Conservation (phyloP, 2,329 filamentous ascomycete species). For the Bipolaris sorokiniana region DNA sequence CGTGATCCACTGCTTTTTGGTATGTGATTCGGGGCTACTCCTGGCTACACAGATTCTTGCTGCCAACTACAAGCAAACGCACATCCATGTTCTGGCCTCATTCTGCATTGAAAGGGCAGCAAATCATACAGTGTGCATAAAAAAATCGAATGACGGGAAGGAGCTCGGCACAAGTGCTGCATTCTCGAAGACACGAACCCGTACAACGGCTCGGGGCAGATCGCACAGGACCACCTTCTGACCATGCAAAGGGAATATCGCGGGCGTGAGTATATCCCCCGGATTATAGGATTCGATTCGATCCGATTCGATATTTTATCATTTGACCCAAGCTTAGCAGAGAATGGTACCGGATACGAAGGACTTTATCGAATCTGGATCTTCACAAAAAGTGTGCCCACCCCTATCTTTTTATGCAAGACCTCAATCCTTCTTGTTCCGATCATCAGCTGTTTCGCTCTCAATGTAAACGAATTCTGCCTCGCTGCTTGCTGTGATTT, state of each 20-base stretch:
- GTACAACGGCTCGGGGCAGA: neutral
- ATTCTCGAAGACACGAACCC: neutral
- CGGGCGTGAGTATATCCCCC: neutral
- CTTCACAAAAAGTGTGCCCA: too few species aligned
- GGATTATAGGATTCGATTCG: neutral
- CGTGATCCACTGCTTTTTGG: too few species aligned
- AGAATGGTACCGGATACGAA: neutral
- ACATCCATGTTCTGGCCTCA: too few species aligned
- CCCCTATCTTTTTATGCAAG: neutral
- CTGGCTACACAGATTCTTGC: too few species aligned
- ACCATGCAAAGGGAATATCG: neutral
- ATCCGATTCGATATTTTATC: neutral
- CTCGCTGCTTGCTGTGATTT: neutral
- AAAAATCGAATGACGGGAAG: neutral
- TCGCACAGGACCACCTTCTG: neutral
- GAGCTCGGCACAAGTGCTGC: neutral
- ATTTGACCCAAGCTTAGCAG: too few species aligned
- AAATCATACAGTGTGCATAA: neutral
- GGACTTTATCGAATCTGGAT: neutral
- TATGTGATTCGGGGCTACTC: too few species aligned
- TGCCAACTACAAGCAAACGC: too few species aligned
- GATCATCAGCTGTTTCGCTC: neutral
- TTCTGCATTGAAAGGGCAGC: too few species aligned
- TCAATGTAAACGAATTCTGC: neutral
- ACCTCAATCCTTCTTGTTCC: neutral